A percentile compares a stretch with the other conserved stretches of the same genome.
phyloP scores from a whole-genome alignment of 129 eudicot species.

The Centella asiatica region DNA sequence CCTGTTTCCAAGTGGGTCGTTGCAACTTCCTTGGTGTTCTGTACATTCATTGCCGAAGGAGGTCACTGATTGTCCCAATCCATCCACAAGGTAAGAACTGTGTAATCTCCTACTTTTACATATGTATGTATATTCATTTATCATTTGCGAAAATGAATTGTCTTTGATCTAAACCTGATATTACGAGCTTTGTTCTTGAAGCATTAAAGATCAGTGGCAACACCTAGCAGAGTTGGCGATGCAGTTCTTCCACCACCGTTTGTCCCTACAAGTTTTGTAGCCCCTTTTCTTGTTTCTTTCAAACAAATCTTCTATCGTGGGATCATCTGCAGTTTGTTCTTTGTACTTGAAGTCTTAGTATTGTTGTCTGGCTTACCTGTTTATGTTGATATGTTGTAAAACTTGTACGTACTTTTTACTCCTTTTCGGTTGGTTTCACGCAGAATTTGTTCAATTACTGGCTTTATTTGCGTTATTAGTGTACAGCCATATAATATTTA shows the following conservation, averaged over 20 bases:
- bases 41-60: not conserved
- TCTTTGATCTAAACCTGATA: no score
- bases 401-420: not conserved
- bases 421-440: no score
- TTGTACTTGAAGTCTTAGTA: not conserved
- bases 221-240: conserved; percentile 10
- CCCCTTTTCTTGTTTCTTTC: not conserved
- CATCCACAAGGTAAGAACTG: conserved; percentile 41
- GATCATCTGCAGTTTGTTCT: not conserved
- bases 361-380: no score
- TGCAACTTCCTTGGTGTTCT: not conserved
- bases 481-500: no score
- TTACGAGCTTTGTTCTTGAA: not conserved
- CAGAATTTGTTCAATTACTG: no score
- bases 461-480: no score
- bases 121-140: no score
- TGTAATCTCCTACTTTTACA: not conserved
- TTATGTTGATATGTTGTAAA: no score
- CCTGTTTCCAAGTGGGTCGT: not conserved
- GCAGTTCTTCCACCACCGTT: conserved; percentile 13
- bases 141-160: no score
- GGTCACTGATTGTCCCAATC: conserved; percentile 32
- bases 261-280: not conserved
- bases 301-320: not conserved
- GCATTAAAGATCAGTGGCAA: conserved; percentile 13